Evolutionary conservation across 352 stramenopile species (phyloP).

Genomic region (Pelagophyceae sp.): DNA sequence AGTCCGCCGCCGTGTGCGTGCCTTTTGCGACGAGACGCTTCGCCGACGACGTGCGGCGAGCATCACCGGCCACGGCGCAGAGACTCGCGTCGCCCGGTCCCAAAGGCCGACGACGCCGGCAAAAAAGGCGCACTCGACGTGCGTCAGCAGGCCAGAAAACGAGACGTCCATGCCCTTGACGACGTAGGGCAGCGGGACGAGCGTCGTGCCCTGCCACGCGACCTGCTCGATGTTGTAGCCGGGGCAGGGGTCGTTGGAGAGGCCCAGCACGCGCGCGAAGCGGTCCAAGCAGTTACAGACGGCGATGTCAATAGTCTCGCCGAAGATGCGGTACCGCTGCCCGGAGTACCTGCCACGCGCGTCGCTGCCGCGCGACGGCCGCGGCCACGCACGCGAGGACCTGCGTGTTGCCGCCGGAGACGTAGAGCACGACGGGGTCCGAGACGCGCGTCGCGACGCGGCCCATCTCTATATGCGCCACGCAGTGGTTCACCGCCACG

Average conservation of each 20-base stretch:
- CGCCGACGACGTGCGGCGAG: no score
- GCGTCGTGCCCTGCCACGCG: slow-evolving; percentile 53
- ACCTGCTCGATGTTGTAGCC: slow-evolving; percentile 99
- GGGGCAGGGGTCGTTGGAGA: slow-evolving; percentile 95
- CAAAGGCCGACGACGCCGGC: no score
- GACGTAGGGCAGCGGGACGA: slow-evolving; percentile 86
- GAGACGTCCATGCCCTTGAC: slow-evolving; percentile 99
- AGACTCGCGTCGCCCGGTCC: no score
- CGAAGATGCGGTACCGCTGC: slow-evolving; percentile 94
- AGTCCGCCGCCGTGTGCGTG: slow-evolving; percentile 83
- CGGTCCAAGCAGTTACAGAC: slow-evolving; percentile 98
- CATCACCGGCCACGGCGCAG: no score
- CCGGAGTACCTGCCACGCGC: no score
- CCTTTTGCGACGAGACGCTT: slow-evolving; percentile 46
- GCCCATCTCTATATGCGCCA: slow-evolving; percentile 99
- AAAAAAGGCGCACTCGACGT: no score
- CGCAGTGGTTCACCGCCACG: slow-evolving; percentile 97
- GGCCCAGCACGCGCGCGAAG: slow-evolving; percentile 70
- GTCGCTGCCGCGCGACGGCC: no score
- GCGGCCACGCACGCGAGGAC: slow-evolving; percentile 38
- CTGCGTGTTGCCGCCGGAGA: slow-evolving; percentile 98
- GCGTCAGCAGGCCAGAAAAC: slow-evolving; percentile 93
- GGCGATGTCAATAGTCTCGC: slow-evolving; percentile 99
- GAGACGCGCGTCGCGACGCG: slow-evolving; percentile 82
- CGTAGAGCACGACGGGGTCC: slow-evolving; percentile 96